phyloP scores from a whole-genome alignment of 1,139 yeast genomes.

The Geotrichum macrosporum region DNA sequence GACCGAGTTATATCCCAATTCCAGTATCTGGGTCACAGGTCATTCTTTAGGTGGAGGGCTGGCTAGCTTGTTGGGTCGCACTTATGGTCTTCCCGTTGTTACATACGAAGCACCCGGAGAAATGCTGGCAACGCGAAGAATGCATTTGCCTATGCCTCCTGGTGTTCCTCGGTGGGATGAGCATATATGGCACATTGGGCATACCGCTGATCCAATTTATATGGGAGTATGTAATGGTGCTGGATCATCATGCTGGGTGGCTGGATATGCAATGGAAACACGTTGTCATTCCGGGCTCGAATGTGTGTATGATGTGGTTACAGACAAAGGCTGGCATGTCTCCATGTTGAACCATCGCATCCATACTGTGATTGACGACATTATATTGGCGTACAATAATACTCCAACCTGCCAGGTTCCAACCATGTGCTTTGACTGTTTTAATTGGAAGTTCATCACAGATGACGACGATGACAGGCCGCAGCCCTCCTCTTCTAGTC shows the following conservation, averaged over 20 bases:
- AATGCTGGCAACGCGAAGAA: slow-evolving; percentile 68
- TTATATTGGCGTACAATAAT: slow-evolving; percentile 64
- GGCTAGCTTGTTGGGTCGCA: slow-evolving; percentile 75
- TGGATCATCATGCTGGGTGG: slow-evolving; percentile 80
- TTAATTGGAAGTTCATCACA: slow-evolving; percentile 78
- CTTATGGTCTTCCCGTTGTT: slow-evolving; percentile 85
- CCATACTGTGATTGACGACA: slow-evolving; percentile 83
- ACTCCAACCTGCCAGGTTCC: slow-evolving; percentile 73
- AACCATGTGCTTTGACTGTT: slow-evolving; percentile 79
- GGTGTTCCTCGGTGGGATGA: slow-evolving; percentile 77
- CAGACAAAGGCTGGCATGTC: slow-evolving; percentile 88
- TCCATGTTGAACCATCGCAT: slow-evolving; percentile 84
- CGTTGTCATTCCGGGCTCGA: slow-evolving; percentile 88
- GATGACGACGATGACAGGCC: slow-evolving; percentile 32
- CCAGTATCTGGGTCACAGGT: slow-evolving; percentile 84
- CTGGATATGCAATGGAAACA: slow-evolving; percentile 97
- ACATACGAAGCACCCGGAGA: slow-evolving; percentile 96
- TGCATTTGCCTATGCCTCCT: slow-evolving; percentile 91
- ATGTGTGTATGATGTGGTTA: slow-evolving; percentile 86
- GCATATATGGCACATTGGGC: slow-evolving; percentile 92
- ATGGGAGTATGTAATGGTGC: slow-evolving; percentile 98
- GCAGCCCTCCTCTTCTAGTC: not conserved
- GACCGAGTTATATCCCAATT: slow-evolving; percentile 58
- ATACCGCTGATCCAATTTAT: slow-evolving; percentile 93
- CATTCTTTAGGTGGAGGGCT: slow-evolving; percentile 94